Conservation (phyloP, 2,329 filamentous ascomycete species). For the Diaporthe sp. region DNA sequence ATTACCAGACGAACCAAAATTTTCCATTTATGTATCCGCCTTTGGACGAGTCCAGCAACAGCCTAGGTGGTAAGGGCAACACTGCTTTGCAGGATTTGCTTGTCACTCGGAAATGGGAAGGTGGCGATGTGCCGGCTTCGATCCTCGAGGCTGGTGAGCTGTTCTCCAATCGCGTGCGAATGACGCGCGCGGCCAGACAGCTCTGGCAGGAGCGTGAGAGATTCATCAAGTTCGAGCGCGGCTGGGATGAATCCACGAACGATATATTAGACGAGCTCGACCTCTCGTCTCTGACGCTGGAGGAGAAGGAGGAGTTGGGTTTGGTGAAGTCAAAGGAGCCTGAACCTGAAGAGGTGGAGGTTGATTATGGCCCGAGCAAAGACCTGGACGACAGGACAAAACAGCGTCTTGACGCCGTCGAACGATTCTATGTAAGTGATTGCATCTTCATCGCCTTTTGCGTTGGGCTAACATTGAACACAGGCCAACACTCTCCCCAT, state of each 20-base stretch:
- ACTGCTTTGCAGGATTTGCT: conserved; percentile 84
- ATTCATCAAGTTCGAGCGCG: conserved; percentile 92
- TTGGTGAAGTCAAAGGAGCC: conserved; percentile 57
- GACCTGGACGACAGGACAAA: conserved; percentile 67
- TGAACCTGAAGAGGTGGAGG: conserved; percentile 52
- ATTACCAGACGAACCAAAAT: conserved; percentile 99
- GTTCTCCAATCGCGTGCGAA: conserved; percentile 90
- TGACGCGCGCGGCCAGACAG: conserved; percentile 91
- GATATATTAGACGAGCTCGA: conserved; percentile 56
- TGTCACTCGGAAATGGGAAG: conserved; percentile 89
- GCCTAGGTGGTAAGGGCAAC: conserved; percentile 87
- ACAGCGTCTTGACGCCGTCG: conserved; percentile 78
- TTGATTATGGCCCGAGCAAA: conserved; percentile 65
- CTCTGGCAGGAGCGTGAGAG: conserved; percentile 94
- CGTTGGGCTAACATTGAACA: conserved; percentile 45
- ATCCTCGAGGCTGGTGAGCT: conserved; percentile 95
- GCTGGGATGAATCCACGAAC: conserved; percentile 76
- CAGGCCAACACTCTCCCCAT: conserved; percentile 83
- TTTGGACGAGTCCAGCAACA: conserved; percentile 88
- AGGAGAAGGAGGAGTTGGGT: conserved; percentile 62
- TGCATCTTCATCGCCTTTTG: background rate
- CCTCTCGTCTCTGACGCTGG: conserved; percentile 51
- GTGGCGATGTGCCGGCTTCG: conserved; percentile 92
- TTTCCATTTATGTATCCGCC: conserved; percentile 98
- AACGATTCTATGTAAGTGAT: conserved; percentile 84